Conservation (phyloP, 2,329 filamentous ascomycete genomes). For the Pezicula carpinea region DNA sequence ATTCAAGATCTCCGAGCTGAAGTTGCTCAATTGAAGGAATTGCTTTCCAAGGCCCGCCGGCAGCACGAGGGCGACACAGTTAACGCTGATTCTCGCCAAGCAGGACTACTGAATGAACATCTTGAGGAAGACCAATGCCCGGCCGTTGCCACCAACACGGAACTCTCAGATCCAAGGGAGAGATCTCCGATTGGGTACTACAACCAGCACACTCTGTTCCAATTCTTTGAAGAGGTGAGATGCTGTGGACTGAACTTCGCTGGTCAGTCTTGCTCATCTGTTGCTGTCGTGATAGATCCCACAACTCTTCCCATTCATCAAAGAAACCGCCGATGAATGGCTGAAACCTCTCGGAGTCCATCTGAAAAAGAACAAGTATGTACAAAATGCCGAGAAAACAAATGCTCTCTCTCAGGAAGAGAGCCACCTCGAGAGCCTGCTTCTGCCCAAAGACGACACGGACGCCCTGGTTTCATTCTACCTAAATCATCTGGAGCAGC, state of each 20-base stretch:
- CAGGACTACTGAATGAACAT: background rate
- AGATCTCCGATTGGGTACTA: conserved; percentile 13
- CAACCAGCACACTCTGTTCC: conserved; percentile 6
- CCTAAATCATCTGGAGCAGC: conserved; percentile 4
- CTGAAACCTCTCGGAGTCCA: conserved; percentile 5
- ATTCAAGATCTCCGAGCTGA: conserved; percentile 11
- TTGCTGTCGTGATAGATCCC: conserved; percentile 7
- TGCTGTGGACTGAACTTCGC: background rate
- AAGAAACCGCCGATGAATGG: conserved; percentile 8
- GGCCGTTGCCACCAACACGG: background rate
- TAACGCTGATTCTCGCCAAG: background rate
- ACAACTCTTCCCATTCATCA: conserved; percentile 9
- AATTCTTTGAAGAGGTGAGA: conserved; percentile 7
- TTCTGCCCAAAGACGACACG: conserved; percentile 5
- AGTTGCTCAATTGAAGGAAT: conserved; percentile 9
- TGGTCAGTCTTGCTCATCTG: background rate
- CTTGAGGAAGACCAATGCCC: background rate
- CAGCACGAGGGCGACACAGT: background rate
- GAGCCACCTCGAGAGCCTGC: background rate
- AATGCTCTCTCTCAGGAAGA: background rate
- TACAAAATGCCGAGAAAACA: background rate
- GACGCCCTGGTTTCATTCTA: conserved; percentile 6
- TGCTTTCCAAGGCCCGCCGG: conserved; percentile 1
- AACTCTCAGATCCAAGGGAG: conserved; percentile 11
- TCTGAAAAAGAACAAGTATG: conserved; percentile 5